These are phyloP conservation scores for Aleurites moluccanus DNA, from an alignment of 441 rosid genomes.

Conservation along the genomic window DNA sequence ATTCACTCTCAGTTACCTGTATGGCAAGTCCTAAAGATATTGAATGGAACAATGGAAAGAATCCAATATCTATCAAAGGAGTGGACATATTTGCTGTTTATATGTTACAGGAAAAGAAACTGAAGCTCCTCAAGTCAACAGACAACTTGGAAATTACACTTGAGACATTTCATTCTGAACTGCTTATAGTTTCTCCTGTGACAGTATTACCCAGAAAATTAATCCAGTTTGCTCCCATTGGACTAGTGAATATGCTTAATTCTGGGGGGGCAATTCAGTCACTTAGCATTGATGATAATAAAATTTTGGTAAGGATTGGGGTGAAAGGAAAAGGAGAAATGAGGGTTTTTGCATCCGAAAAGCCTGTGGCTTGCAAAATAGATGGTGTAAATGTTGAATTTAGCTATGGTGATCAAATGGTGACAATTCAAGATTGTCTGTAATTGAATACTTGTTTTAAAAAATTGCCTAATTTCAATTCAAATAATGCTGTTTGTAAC, in stretches of 20 bases:
- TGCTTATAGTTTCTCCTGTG: constrained; percentile 63
- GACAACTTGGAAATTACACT: constrained; percentile 48
- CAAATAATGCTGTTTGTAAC: too few relatives aligned
- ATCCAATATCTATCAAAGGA: constrained; percentile 54
- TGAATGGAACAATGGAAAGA: constrained; percentile 70
- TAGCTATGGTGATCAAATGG: constrained; percentile 42
- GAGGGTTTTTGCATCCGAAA: constrained; percentile 48
- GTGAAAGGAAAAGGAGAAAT: constrained; percentile 61
- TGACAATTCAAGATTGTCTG: constrained; percentile 42
- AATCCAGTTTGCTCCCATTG: constrained; percentile 64
- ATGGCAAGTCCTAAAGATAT: constrained; percentile 48
- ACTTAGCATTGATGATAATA: constrained; percentile 21
- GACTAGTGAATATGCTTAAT: constrained; percentile 78
- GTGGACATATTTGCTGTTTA: constrained; percentile 57
- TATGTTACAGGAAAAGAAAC: constrained; percentile 54
- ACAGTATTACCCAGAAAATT: constrained; percentile 34
- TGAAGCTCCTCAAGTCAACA: constrained; percentile 40
- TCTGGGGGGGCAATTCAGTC: constrained; percentile 71
- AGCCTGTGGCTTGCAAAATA: constrained; percentile 49
- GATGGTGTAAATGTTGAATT: constrained; percentile 47
- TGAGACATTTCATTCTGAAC: constrained; percentile 63
- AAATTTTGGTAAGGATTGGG: constrained; percentile 33
- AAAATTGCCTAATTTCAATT: too few relatives aligned
- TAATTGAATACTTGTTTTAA: constrained; percentile 47
- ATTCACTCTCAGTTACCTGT: constrained; percentile 39